Percentiles rank a stretch among this genome's conserved stretches.
Conservation (phyloP, 768 basidiomycete genomes). For the Rossbeevera mucosa region DNA sequence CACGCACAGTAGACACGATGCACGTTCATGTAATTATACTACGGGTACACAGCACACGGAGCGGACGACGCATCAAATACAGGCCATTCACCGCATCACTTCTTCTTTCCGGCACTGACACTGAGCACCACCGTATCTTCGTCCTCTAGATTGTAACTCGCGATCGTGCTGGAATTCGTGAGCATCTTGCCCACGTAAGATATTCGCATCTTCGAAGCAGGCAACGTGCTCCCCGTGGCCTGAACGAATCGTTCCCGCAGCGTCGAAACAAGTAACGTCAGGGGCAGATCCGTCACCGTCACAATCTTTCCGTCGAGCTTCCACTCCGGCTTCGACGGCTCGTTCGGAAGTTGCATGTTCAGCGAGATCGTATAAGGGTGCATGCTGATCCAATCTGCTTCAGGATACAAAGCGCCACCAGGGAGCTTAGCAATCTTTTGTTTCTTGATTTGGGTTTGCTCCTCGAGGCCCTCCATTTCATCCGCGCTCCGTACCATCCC, state of each 20-base stretch:
- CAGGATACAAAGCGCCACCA: conserved; percentile 78
- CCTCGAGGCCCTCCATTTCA: conserved; percentile 71
- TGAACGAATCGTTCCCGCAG: conserved; percentile 85
- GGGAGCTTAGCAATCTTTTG: conserved; percentile 83
- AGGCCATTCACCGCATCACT: conserved; percentile 31
- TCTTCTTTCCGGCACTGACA: conserved; percentile 74
- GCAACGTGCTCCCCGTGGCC: conserved; percentile 70
- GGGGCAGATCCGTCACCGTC: conserved; percentile 75
- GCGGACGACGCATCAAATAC: neutral
- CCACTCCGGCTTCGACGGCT: conserved; percentile 87
- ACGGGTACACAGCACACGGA: conserved; percentile 9
- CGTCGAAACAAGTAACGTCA: conserved; percentile 81
- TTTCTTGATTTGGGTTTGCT: conserved; percentile 79
- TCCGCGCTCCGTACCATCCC: conserved; percentile 79
- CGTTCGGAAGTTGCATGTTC: conserved; percentile 75
- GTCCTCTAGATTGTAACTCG: conserved; percentile 85
- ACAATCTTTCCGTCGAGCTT: conserved; percentile 81
- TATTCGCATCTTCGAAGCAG: conserved; percentile 76
- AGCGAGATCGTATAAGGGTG: conserved; percentile 91
- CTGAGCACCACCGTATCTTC: conserved; percentile 79
- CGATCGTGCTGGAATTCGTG: conserved; percentile 81
- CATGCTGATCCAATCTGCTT: conserved; percentile 85
- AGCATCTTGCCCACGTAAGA: conserved; percentile 82
- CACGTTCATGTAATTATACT: conserved; percentile 12
- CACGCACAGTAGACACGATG: conserved; percentile 8